Evolutionary conservation across 352 stramenopile genomes (phyloP), one percentile per base, ranked within the genome.

Genomic region (Elongisporangium prolatum): DNA sequence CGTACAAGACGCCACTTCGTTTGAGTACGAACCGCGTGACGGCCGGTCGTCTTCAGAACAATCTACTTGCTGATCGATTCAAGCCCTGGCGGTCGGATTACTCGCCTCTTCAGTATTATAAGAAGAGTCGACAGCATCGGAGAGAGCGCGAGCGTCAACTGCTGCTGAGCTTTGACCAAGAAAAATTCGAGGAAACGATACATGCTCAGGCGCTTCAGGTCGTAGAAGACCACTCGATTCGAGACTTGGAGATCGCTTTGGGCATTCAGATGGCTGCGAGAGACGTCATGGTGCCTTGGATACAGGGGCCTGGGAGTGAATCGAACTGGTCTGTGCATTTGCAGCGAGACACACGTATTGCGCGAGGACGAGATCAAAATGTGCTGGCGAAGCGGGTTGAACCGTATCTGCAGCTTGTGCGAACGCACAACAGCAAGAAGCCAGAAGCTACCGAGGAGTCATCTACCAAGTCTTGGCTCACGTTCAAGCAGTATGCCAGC

Each of bases 281-380:
- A 0, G 77, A 84, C 11, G 77, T 75, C 20, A 52, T 85, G 44
- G 67, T 85, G 21, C 69, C 48, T 8, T 87, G 77, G 77, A 59
- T 66, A 47, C 68, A 75, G 59, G 61, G 63, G 47, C 61, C 67
- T 54, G 62, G 60, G 52, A 66, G 63, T 48, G 51, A 59, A 7
- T 50, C 47, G 21, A 47, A 59, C 2, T 81, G 74, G 74, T 75
- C 57, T 0, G 50, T 60, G n/a, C 62, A 71, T 21, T 37, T 56
- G 21, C 67, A 56, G 48, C 18, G 54, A 13, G 54, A 67, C 10
- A 50, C 63, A 4, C 55, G 48, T 48, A 57, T 66, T 21, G 72
- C 72, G 17, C 68, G 55, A 63, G 52, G 47, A 38, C 59, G 52
- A 2, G 74, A 79, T 37, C 79, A 80, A 54, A 65, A 55, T n/a